A percentile compares a stretch with the other conserved stretches of the same genome.
Evolutionary conservation across 139 green algal genomes (phyloP).

Genomic region (Tetraselmis striata): DNA sequence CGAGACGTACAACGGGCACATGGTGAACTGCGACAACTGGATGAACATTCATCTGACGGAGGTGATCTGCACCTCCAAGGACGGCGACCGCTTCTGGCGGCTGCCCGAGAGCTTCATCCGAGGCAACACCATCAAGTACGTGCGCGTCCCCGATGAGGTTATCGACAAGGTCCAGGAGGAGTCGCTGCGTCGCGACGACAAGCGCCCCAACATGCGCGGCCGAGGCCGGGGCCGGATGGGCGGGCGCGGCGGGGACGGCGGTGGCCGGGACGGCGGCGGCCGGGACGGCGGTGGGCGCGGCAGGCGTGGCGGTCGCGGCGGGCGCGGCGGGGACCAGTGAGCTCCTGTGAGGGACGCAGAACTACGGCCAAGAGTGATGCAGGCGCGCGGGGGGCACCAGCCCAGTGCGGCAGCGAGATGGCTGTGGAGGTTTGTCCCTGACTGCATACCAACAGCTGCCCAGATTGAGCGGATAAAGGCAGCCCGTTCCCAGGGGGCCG

Average conservation of each 20-base stretch:
- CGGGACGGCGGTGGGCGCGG: slow-evolving; percentile 22
- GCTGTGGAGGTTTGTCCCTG: no score
- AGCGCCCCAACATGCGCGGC: neutral
- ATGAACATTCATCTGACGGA: slow-evolving; percentile 98
- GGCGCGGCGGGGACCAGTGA: slow-evolving; percentile 2
- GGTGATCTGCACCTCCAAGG: slow-evolving; percentile 97
- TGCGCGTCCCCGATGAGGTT: slow-evolving; percentile 93
- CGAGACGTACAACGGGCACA: slow-evolving; percentile 97
- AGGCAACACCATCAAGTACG: slow-evolving; percentile 98
- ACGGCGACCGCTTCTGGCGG: slow-evolving; percentile 92
- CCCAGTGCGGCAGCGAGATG: no score
- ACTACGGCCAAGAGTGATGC: no score
- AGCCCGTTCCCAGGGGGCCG: no score
- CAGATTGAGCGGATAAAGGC: no score
- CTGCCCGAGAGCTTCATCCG: slow-evolving; percentile 92
- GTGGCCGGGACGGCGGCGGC: slow-evolving; percentile 17
- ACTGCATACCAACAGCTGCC: no score
- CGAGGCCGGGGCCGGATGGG: slow-evolving; percentile 14
- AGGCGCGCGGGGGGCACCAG: no score
- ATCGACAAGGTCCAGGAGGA: slow-evolving; percentile 86
- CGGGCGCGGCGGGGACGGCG: slow-evolving; percentile 18
- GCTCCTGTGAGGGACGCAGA: no score
- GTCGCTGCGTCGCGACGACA: slow-evolving; percentile 42
- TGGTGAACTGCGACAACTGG: slow-evolving; percentile 94
- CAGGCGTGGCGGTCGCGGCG: slow-evolving; percentile 16